Percentiles rank a stretch among this genome's conserved stretches.
Conservation (phyloP, 1,139 yeast genomes). For the Yamadazyma atmosphaerica region DNA sequence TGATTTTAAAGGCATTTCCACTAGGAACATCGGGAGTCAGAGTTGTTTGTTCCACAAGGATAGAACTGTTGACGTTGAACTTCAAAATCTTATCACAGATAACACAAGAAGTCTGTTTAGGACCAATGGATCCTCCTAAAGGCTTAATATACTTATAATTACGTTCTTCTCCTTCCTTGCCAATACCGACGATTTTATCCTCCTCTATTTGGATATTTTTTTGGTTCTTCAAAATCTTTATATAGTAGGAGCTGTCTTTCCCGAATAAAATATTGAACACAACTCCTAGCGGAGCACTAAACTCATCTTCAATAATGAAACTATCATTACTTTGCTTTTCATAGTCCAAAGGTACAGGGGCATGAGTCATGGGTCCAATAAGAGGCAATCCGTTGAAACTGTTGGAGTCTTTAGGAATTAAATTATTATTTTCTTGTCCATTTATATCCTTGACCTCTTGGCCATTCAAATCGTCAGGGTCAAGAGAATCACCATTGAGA, state of each 20-base stretch:
- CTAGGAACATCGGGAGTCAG: slow-evolving; percentile 95
- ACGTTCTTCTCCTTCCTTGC: slow-evolving; percentile 41
- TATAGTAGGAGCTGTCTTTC: slow-evolving; percentile 58
- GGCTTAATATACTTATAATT: slow-evolving; percentile 78
- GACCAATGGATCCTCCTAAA: slow-evolving; percentile 81
- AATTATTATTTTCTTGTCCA: slow-evolving; percentile 9
- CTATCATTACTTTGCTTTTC: slow-evolving; percentile 60
- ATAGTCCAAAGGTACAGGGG: slow-evolving; percentile 41
- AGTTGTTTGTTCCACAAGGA: slow-evolving; percentile 66
- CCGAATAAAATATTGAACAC: slow-evolving; percentile 74
- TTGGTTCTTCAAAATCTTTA: slow-evolving; percentile 59
- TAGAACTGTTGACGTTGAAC: slow-evolving; percentile 56
- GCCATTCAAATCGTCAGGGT: slow-evolving; percentile 7
- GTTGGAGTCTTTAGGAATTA: slow-evolving; percentile 1
- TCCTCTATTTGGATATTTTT: slow-evolving; percentile 69
- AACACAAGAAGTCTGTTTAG: slow-evolving; percentile 86
- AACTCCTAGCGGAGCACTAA: slow-evolving; percentile 81
- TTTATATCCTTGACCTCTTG: slow-evolving; percentile 6
- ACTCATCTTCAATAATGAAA: slow-evolving; percentile 57
- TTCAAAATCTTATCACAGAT: slow-evolving; percentile 71
- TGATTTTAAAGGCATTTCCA: slow-evolving; percentile 77
- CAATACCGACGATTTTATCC: slow-evolving; percentile 45
- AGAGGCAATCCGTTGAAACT: slow-evolving; percentile 37
- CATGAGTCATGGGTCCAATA: slow-evolving; percentile 41
- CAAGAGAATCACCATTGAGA: not conserved